Evolutionary conservation across 2,329 filamentous ascomycete species (phyloP), one percentile per base, ranked within the genome.

Genomic region (Seiridium cupressi): DNA sequence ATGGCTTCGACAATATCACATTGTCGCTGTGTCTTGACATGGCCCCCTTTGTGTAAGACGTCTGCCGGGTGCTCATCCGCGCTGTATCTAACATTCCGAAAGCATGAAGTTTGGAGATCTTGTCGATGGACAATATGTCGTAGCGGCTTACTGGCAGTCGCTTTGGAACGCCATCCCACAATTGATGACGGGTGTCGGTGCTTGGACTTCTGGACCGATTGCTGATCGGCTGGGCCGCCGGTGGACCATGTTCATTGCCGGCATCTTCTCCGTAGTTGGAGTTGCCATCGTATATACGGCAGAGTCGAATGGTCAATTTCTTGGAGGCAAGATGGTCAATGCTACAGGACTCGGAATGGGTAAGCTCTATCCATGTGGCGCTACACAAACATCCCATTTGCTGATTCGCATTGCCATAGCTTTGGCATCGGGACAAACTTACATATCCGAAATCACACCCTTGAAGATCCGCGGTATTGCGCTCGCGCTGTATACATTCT

Each of bases 281-380:
- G 55, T 57, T 13, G 10, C 55, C 44, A 57, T 57, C 34, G 42
- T 48, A 11, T 57, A 47, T 35, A 57, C 55, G 11, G 42, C 55
- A 5, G 38, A 42, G 18, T 6, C 44, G 5, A 57, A 57, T 47
- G 55, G 55, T 8, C 55, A 57, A 26, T 57, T 57, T 26, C 55
- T 57, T 10, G 55, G 55, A n/a, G 55, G 55, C 26, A 57, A 57
- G 55, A 57, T 57, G 55, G 55, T 57, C 36, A 57, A 57, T 34
- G 55, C 55, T 9, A 5, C 36, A 7, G 55, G 55, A 11, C 44
- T 57, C 7, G 55, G 55, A 46, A 57, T 57, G 55, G 55, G 55
- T 57, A 38, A 47, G 44, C 18, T 44, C 18, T 11, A 11, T 48
- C 3, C 18, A 26, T 26, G 18, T 26, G 18, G 18, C 18, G 2